Percentiles rank a stretch among this genome's conserved stretches.
These are phyloP conservation scores for Phylloporus scabripes DNA, from an alignment of 768 basidiomycete species.

Conservation along the genomic window DNA sequence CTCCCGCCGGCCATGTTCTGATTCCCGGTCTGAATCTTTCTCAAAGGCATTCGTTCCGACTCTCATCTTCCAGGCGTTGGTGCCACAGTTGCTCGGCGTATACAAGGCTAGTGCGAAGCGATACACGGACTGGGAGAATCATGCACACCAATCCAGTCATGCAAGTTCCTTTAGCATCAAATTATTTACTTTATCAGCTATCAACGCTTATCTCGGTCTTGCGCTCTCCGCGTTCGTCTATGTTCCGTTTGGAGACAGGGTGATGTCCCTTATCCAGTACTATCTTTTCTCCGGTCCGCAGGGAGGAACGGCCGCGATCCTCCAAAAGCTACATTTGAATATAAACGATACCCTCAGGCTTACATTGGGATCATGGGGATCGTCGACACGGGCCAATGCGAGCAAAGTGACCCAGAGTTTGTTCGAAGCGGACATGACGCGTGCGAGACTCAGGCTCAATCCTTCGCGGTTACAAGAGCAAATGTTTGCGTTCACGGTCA, in stretches of 20 bases:
- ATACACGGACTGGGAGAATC: slow-evolving; percentile 90
- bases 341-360: slow-evolving; percentile 27
- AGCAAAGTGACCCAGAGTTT: slow-evolving; percentile 17
- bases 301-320: slow-evolving; percentile 7
- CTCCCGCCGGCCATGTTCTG: neutral
- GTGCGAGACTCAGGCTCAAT: slow-evolving; percentile 54
- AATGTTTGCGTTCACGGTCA: slow-evolving; percentile 91
- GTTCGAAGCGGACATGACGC: slow-evolving; percentile 51
- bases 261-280: slow-evolving; percentile 55
- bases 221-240: slow-evolving; percentile 93
- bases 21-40: neutral
- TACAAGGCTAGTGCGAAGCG: slow-evolving; percentile 64
- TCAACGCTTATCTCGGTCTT: slow-evolving; percentile 91
- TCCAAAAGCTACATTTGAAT: slow-evolving; percentile 22
- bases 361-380: slow-evolving; percentile 19
- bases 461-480: slow-evolving; percentile 75
- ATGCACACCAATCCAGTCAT: slow-evolving; percentile 72
- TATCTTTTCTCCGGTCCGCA: slow-evolving; percentile 24
- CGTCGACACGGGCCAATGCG: slow-evolving; percentile 6
- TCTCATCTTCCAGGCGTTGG: slow-evolving; percentile 69
- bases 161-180: slow-evolving; percentile 82
- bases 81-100: slow-evolving; percentile 71
- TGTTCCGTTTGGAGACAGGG: slow-evolving; percentile 84
- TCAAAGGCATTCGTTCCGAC: slow-evolving; percentile 75
- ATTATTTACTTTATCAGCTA: slow-evolving; percentile 80